Conservation (phyloP, 495 filamentous ascomycete species). For the Hypoxylon intermedium region DNA sequence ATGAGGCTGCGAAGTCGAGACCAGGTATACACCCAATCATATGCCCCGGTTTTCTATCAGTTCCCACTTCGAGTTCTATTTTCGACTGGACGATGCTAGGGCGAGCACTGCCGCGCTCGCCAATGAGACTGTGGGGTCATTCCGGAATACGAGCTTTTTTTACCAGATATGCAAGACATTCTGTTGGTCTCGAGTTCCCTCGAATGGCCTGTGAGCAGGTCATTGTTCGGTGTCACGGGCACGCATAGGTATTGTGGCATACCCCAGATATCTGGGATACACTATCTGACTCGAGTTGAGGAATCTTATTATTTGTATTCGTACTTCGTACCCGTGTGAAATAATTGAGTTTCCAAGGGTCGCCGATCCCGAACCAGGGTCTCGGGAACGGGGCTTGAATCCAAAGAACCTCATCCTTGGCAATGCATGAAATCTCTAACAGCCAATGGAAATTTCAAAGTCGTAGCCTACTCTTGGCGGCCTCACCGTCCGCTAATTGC, state of each 20-base stretch:
- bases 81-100: constrained; percentile 29
- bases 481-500: constrained; percentile 8
- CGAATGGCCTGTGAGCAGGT: constrained; percentile 18
- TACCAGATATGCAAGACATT: constrained; percentile 25
- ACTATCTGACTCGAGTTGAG: too few relatives aligned
- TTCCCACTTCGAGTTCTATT: constrained; percentile 30
- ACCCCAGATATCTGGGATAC: too few relatives aligned
- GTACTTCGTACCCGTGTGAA: too few relatives aligned
- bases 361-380: constrained; percentile 33
- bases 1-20: constrained; percentile 1
- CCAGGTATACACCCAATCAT: constrained; percentile 18
- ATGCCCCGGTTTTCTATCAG: not conserved
- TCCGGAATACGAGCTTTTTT: constrained; percentile 37
- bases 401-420: constrained; percentile 33
- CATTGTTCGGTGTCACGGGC: constrained; percentile 17
- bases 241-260: not conserved
- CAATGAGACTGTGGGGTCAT: constrained; percentile 26
- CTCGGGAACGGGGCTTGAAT: constrained; percentile 20
- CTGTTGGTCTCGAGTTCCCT: constrained; percentile 7
- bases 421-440: constrained; percentile 17
- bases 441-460: constrained; percentile 6
- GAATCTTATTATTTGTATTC: too few relatives aligned
- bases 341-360: not conserved
- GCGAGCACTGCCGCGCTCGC: constrained; percentile 16
- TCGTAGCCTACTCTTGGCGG: constrained; percentile 4